Conservation (phyloP, 768 basidiomycete species). For the Boletellus ananas region DNA sequence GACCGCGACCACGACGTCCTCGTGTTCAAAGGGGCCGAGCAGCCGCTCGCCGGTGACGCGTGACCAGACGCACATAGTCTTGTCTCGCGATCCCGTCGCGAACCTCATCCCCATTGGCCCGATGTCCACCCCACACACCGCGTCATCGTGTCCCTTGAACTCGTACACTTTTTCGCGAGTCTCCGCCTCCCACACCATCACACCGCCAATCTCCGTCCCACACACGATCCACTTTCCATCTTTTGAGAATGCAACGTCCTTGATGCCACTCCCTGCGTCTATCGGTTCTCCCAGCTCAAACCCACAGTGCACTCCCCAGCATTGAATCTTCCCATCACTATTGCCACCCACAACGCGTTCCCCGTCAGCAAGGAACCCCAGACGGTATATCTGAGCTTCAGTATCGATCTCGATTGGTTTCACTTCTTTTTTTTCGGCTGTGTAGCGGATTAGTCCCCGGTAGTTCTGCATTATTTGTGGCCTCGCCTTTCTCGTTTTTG, state of each 20-base stretch:
- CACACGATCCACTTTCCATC: no score
- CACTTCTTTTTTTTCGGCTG: neutral
- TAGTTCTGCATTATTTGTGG: no score
- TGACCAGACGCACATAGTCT: neutral
- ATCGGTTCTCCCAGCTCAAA: no score
- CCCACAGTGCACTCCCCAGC: neutral
- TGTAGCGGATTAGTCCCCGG: no score
- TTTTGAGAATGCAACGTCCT: neutral
- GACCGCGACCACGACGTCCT: neutral
- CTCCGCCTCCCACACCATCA: no score
- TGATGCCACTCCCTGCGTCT: neutral
- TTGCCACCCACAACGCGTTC: neutral
- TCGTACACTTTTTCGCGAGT: no score
- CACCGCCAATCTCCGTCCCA: no score
- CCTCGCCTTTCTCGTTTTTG: no score
- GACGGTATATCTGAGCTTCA: neutral
- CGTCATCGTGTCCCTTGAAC: no score
- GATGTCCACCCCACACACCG: neutral
- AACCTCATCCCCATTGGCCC: conserved; percentile 2
- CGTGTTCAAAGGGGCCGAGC: neutral
- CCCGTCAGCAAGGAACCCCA: neutral
- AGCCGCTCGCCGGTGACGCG: neutral
- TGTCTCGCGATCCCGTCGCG: neutral
- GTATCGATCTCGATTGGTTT: neutral
- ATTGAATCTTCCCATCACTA: neutral